phyloP scores from a whole-genome alignment of 805 yeast genomes.

The Starmerella vaccinii region DNA sequence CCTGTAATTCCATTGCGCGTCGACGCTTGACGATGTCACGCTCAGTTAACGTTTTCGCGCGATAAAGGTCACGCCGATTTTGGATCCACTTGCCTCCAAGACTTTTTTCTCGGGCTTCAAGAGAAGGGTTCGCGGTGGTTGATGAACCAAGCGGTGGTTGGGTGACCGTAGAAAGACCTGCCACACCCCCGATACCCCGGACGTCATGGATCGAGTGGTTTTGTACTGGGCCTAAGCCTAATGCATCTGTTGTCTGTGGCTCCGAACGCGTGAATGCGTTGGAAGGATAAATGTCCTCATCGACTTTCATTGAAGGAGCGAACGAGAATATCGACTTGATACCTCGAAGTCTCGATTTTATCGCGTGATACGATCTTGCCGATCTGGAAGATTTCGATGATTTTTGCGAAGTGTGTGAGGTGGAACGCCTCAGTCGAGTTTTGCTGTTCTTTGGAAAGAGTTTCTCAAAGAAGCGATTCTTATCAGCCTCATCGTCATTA shows the following conservation, averaged over 20 bases:
- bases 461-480: conserved; percentile 16
- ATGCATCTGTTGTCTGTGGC: background rate
- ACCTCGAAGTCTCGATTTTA: conserved; percentile 7
- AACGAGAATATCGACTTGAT: conserved; percentile 19
- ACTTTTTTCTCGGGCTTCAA: background rate
- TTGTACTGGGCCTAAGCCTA: background rate
- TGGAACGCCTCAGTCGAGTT: conserved; percentile 8
- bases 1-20: conserved; percentile 35
- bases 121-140: background rate
- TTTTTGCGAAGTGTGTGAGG: conserved; percentile 14
- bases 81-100: conserved; percentile 39
- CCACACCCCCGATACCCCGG: background rate
- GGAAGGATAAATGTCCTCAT: conserved; percentile 19
- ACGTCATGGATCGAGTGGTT: background rate
- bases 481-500: conserved; percentile 4
- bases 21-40: conserved; percentile 64
- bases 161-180: background rate
- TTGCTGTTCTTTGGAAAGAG: conserved; percentile 21
- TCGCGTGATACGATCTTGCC: conserved; percentile 4
- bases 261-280: conserved; percentile 4
- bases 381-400: conserved; percentile 5
- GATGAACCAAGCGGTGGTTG: too few species aligned
- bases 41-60: conserved; percentile 59
- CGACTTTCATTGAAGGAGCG: conserved; percentile 10
- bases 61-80: conserved; percentile 49